Evolutionary conservation across 2,329 filamentous ascomycete species (phyloP), one percentile per base, ranked within the genome.

Genomic region (Pseudogymnoascus sp.): DNA sequence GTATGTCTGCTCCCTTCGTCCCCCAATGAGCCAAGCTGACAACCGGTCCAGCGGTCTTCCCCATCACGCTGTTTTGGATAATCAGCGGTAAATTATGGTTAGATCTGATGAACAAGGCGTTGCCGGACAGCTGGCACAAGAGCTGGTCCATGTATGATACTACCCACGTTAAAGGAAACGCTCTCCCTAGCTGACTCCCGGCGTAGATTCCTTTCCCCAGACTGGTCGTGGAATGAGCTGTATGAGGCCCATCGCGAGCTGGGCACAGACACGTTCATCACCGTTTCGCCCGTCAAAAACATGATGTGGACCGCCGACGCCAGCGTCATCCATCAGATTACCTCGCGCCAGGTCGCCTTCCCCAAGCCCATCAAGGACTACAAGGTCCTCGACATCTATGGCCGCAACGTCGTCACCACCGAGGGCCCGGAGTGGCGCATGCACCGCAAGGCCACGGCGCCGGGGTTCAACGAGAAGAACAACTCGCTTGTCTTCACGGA

Each of bases 401-500:
- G 90, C 37, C 80, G 84, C 63, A 93, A 90, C 71, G 81, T 93
- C 1, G 75, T 93, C 22, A 85, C 84, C 0, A 85, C 87, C 2
- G 89, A 93, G 73, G 89, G 89, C 1, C 72, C 78, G 0, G 75
- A 82, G 28, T 93, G 89, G 90, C 85, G 86, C 33, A 81, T 84
- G 74, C 89, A 93, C 72, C 83, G 89, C 65, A 91, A 89, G 75
- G 82, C 87, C 46, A 88, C 86, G 0, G 84, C 86, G 28, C 85
- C 89, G 0, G 84, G 84, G 3, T 93, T 93, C 74, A 90, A 88
- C 63, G 90, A 93, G 76, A 86, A 82, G 75, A 93, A 91, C 73
- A 87, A 90, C 63, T 79, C 81, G 12, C 73, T 89, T 26, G 85
- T 89, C 1, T 90, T 87, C 74, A 76, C 76, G 7, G 86, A 90